These are phyloP conservation scores for Cladophialophora immunda DNA, from an alignment of 2,329 filamentous ascomycete species.

Conservation along the genomic window DNA sequence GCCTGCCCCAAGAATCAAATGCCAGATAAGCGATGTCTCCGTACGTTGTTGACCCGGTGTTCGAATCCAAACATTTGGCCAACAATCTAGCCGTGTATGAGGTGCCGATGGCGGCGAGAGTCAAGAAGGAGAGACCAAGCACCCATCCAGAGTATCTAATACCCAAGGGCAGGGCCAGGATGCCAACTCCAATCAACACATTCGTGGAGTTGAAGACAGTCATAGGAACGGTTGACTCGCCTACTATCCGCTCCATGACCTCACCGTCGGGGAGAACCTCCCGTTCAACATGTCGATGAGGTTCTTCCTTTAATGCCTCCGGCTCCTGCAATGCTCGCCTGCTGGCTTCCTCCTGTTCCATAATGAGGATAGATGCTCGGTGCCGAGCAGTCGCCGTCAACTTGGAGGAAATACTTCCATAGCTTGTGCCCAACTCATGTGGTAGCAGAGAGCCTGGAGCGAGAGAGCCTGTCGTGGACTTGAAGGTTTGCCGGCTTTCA, in stretches of 20 bases:
- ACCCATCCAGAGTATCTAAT: constrained; percentile 90
- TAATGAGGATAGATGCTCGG: constrained; percentile 62
- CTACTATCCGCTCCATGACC: constrained; percentile 82
- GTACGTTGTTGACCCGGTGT: constrained; percentile 88
- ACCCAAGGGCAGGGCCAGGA: constrained; percentile 87
- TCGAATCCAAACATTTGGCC: constrained; percentile 86
- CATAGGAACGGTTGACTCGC: constrained; percentile 93
- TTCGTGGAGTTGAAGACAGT: constrained; percentile 98
- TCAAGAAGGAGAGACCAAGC: constrained; percentile 77
- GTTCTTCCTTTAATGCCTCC: constrained; percentile 39
- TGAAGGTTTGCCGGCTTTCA: constrained; percentile 25
- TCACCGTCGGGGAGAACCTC: constrained; percentile 62
- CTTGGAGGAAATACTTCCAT: constrained; percentile 66
- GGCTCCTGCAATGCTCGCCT: constrained; percentile 47
- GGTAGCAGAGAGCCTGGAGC: constrained; percentile 22
- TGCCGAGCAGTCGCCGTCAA: constrained; percentile 65
- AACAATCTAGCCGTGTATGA: constrained; percentile 86
- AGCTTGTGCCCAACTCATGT: constrained; percentile 59
- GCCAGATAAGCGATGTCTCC: constrained; percentile 92
- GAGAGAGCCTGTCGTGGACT: constrained; percentile 22
- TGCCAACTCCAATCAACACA: constrained; percentile 86
- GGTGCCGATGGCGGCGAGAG: constrained; percentile 77
- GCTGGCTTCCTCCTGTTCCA: constrained; percentile 59
- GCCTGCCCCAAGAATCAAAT: constrained; percentile 81
- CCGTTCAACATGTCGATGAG: constrained; percentile 30